Percentiles rank a stretch among this genome's conserved stretches.
phyloP scores from a whole-genome alignment of 139 green algal species.

The Tetraselmis striata region DNA sequence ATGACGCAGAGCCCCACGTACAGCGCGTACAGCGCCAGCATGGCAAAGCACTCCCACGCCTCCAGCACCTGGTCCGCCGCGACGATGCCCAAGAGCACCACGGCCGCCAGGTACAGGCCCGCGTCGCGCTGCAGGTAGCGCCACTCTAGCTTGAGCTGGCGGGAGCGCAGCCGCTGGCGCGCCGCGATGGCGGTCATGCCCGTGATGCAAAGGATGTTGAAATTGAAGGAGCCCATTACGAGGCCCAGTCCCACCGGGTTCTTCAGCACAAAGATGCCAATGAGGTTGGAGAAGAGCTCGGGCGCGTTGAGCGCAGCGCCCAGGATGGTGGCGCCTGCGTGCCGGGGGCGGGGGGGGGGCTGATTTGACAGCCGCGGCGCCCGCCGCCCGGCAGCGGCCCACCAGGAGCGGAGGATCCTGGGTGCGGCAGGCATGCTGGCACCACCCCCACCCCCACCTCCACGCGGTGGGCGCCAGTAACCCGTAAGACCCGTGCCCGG shows the following conservation, averaged over 20 bases:
- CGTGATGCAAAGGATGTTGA: constrained; percentile 9
- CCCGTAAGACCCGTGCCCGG: too few species aligned
- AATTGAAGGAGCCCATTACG: constrained; percentile 10
- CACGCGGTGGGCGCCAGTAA: too few species aligned
- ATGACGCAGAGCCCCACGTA: constrained; percentile 6
- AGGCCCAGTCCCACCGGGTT: constrained; percentile 3
- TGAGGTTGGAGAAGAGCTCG: neutral
- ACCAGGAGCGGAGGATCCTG: too few species aligned
- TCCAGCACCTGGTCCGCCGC: neutral
- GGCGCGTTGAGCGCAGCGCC: constrained; percentile 7
- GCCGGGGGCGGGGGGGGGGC: too few species aligned
- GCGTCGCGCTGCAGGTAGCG: constrained; percentile 5
- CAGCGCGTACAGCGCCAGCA: neutral
- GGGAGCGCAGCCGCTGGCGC: neutral
- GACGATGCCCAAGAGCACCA: neutral
- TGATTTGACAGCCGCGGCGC: too few species aligned
- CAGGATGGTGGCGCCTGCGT: neutral
- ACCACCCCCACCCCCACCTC: too few species aligned
- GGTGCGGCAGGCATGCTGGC: too few species aligned
- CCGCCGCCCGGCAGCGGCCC: too few species aligned
- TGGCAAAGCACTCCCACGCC: constrained; percentile 8
- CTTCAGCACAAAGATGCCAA: neutral
- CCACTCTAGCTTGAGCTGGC: constrained; percentile 6
- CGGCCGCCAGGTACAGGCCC: neutral
- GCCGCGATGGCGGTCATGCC: neutral